Base-by-base conservation (phyloP, 2,329 filamentous ascomycete species). In the Juglanconis juglandina region DNA sequence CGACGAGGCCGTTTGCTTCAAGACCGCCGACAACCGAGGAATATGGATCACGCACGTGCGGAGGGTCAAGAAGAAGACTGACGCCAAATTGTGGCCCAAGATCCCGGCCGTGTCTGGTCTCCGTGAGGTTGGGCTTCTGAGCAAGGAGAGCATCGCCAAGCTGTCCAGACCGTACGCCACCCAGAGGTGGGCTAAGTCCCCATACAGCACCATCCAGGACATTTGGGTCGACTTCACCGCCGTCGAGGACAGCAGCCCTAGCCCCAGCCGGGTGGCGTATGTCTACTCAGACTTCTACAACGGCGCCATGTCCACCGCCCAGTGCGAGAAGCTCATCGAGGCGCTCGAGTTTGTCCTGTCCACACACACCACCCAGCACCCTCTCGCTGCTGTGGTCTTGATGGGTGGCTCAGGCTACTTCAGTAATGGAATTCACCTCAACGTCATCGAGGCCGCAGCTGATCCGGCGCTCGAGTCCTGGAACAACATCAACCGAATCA, bases 211-310 rank as follows among this genome's bases (percentile, higher is more conserved):
- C 1, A 71, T 75, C 47, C 75, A 77, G 62, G 75, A 78, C 48
- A 68, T 76, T 17, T 76, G 71, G 70, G 66, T 77, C 11, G 74
- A 77, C 34, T 73, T 73, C 46, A 68, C 66, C 13, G 59, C 65
- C 9, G 69, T 71, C 39, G 66, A 67, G 14, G 53, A 53, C 6
- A 17, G 7, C 8, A 64, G 67, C 10, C 34, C 37, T 3, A 30
- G 30, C 33, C 49, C 56, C 11, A 58, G 63, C 10, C 68, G 66
- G 14, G 66, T 72, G 6, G 75, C 75, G 0, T 76, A 76, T 56
- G 63, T 77, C n/a, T 73, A 75, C 64, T 77, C 75, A 58, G 69
- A 77, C 56, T 75, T 76, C 56, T 78, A 77, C 68, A 78, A 78
- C 57, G 76, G 76, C 35, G 76, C 76, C 54, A 77, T 77, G 75